Conservation (phyloP, 805 yeast species). For the Wickerhamomyces xylosicus region DNA sequence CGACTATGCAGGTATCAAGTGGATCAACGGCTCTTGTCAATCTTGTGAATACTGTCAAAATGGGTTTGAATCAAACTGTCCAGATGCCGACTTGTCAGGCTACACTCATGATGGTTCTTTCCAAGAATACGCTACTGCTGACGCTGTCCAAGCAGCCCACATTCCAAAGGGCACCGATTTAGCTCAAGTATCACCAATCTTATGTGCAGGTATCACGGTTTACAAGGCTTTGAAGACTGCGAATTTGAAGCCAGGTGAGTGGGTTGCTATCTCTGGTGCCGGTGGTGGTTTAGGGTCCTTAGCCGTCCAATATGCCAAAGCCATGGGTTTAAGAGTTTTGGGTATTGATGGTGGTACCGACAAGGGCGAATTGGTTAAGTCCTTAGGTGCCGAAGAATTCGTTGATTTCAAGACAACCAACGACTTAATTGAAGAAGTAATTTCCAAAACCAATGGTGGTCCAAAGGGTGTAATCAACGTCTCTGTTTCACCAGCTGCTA, state of each 20-base stretch:
- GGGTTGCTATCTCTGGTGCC: constrained; percentile 24
- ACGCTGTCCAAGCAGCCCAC: constrained; percentile 69
- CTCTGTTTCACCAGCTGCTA: constrained; percentile 60
- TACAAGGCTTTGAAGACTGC: constrained; percentile 85
- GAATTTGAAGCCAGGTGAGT: constrained; percentile 22
- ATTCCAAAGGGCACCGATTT: constrained; percentile 66
- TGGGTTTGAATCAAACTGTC: constrained; percentile 56
- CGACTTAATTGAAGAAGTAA: constrained; percentile 43
- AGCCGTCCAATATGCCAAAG: constrained; percentile 11
- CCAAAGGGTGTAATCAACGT: constrained; percentile 64
- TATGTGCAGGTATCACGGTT: constrained; percentile 87
- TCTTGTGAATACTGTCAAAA: constrained; percentile 55
- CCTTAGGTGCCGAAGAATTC: constrained; percentile 52
- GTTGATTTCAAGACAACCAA: constrained; percentile 45
- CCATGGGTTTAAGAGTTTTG: constrained; percentile 10
- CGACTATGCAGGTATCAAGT: constrained; percentile 59
- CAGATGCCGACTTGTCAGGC: constrained; percentile 55
- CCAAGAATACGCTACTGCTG: constrained; percentile 60
- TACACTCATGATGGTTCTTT: constrained; percentile 28
- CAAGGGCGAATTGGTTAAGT: constrained; percentile 15
- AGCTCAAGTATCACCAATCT: constrained; percentile 68
- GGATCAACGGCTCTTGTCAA: constrained; percentile 65
- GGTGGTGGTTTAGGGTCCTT: constrained; percentile 11
- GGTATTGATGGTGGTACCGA: constrained; percentile 11
- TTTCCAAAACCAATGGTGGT: constrained; percentile 54